phyloP scores from a whole-genome alignment of 176 grass and related monocot genomes.

The Urochloa ruziziensis region DNA sequence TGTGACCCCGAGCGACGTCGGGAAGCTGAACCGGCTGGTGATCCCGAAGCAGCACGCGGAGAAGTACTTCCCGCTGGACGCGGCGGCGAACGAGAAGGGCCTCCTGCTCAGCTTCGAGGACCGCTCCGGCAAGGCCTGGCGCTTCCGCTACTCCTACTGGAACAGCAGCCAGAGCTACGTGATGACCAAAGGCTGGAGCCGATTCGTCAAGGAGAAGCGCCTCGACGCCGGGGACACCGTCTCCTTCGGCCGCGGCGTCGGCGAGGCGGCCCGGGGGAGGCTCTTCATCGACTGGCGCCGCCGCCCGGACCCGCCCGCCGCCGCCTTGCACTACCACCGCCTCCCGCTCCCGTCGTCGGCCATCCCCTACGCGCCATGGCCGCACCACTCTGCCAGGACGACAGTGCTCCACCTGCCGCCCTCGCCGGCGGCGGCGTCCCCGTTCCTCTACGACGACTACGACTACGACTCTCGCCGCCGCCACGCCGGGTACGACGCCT shows the following conservation, averaged over 20 bases:
- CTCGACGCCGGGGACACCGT: slow-evolving; percentile 93
- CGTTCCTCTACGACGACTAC: slow-evolving; percentile 49
- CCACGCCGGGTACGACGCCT: slow-evolving; percentile 10
- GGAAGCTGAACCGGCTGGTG: slow-evolving; percentile 96
- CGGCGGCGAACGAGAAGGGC: slow-evolving; percentile 74
- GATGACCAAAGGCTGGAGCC: slow-evolving; percentile 99
- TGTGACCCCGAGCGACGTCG: slow-evolving; percentile 97
- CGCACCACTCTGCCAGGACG: slow-evolving; percentile 13
- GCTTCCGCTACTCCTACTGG: slow-evolving; percentile 99
- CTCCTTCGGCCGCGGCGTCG: slow-evolving; percentile 91
- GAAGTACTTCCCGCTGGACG: slow-evolving; percentile 90
- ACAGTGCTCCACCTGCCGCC: slow-evolving; percentile 47
- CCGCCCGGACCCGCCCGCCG: slow-evolving; percentile 46
- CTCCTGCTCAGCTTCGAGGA: slow-evolving; percentile 91
- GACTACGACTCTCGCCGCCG: slow-evolving; percentile 41
- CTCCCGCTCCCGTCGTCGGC: slow-evolving; percentile 41
- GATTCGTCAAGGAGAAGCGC: slow-evolving; percentile 99
- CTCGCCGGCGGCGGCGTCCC: too few species aligned
- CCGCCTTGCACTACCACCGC: slow-evolving; percentile 8
- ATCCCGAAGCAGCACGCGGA: slow-evolving; percentile 99
- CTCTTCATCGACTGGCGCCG: slow-evolving; percentile 96
- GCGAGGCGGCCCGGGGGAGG: slow-evolving; percentile 51
- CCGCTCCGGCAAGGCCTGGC: slow-evolving; percentile 87
- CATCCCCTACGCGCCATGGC: slow-evolving; percentile 38
- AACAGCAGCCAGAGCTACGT: slow-evolving; percentile 99